These are phyloP conservation scores for Rickenella mellea DNA, from an alignment of 768 basidiomycete species.

Conservation along the genomic window DNA sequence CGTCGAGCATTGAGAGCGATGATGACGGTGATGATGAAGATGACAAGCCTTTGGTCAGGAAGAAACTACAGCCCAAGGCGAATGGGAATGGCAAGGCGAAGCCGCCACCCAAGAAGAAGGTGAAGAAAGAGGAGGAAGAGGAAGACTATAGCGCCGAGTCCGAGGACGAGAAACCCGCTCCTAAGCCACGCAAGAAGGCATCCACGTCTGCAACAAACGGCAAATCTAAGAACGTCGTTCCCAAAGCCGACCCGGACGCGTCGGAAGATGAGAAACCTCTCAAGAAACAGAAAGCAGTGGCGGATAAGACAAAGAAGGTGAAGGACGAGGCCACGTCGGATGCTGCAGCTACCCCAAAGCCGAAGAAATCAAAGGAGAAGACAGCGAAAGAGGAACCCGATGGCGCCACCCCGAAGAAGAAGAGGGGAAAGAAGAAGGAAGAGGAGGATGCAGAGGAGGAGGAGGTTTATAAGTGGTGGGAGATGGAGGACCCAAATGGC, in stretches of 20 bases:
- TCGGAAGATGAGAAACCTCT: conserved; percentile 36
- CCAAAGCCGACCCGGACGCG: conserved; percentile 19
- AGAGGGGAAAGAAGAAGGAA: conserved; percentile 32
- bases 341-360: conserved; percentile 33
- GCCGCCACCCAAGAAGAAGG: conserved; percentile 56
- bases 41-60: conserved; percentile 33
- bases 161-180: conserved; percentile 22
- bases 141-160: conserved; percentile 18
- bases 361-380: conserved; percentile 35
- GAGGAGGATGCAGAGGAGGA: conserved; percentile 63
- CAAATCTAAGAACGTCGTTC: conserved; percentile 34
- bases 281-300: conserved; percentile 29
- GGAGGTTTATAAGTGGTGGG: conserved; percentile 83
- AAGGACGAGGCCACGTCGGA: conserved; percentile 40
- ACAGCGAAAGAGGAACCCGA: conserved; percentile 30
- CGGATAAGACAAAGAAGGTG: conserved; percentile 43
- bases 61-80: conserved; percentile 26
- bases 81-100: conserved; percentile 34
- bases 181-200: conserved; percentile 12
- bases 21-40: conserved; percentile 29
- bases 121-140: conserved; percentile 22
- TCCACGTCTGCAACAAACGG: conserved; percentile 37
- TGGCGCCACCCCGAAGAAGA: conserved; percentile 27
- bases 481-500: conserved; percentile 54
- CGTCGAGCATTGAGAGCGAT: conserved; percentile 24